Conservation (phyloP, 768 basidiomycete species). For the Leucosporidium scottii region DNA sequence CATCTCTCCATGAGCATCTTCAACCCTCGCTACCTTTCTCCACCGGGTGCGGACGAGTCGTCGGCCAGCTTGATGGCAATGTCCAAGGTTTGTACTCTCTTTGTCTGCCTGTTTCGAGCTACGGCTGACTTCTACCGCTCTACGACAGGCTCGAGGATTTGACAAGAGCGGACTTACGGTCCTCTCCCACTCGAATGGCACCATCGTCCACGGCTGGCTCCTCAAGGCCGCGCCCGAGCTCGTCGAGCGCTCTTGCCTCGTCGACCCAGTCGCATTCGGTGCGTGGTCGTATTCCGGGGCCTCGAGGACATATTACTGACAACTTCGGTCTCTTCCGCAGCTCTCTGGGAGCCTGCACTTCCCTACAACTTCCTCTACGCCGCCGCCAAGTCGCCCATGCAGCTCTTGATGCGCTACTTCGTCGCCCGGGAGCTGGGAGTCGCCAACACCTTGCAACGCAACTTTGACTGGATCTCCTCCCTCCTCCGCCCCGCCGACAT, state of each 20-base stretch:
- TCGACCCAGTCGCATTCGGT: constrained; percentile 56
- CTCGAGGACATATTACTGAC: no score
- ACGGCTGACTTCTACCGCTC: constrained; percentile 48
- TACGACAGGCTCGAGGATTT: constrained; percentile 45
- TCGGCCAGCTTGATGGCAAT: background rate
- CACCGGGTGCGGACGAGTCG: constrained; percentile 44
- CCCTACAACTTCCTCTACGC: constrained; percentile 81
- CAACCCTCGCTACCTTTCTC: constrained; percentile 62
- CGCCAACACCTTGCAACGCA: constrained; percentile 47
- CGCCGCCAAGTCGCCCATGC: constrained; percentile 42
- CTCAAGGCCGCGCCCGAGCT: constrained; percentile 68
- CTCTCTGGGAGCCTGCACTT: constrained; percentile 76
- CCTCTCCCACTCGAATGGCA: constrained; percentile 71
- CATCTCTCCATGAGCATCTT: constrained; percentile 80
- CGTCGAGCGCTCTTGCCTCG: constrained; percentile 69
- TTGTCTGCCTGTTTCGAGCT: constrained; percentile 8
- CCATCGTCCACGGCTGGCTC: constrained; percentile 77
- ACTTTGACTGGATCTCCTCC: constrained; percentile 52
- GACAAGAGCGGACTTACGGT: constrained; percentile 56
- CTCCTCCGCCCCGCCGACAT: constrained; percentile 86
- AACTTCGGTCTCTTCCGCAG: no score
- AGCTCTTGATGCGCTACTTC: constrained; percentile 73
- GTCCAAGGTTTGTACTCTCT: background rate
- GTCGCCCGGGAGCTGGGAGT: constrained; percentile 78
- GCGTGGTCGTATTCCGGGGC: constrained; percentile 40